Evolutionary conservation across 2,329 filamentous ascomycete genomes (phyloP).

Genomic region (Cryphonectria parasitica): DNA sequence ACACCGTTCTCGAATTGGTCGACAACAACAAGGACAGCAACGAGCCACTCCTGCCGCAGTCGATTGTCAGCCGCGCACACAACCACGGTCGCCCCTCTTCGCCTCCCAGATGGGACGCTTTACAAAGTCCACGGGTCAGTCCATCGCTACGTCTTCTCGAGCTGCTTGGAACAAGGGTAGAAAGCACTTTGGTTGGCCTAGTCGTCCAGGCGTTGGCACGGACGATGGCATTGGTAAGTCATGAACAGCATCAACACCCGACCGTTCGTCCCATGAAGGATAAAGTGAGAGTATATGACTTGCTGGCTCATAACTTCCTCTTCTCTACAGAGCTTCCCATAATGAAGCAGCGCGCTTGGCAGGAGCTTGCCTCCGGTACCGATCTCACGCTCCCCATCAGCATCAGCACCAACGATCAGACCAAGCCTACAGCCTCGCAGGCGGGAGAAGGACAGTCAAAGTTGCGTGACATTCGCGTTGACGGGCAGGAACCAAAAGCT

Average conservation of each 20-base stretch:
- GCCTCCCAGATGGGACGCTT: not conserved
- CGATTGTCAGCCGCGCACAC: not conserved
- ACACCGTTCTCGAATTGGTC: not conserved
- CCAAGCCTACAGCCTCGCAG: not conserved
- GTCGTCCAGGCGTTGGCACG: not conserved
- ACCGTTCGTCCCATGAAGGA: not conserved
- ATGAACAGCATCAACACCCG: not conserved
- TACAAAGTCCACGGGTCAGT: not conserved
- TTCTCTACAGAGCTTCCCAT: conserved; percentile 20
- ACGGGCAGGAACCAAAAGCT: not conserved
- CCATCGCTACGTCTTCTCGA: not conserved
- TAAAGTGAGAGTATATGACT: no score
- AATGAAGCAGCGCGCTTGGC: conserved; percentile 20
- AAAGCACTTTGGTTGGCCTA: not conserved
- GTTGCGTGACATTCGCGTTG: not conserved
- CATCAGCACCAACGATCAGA: not conserved
- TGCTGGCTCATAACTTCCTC: no score
- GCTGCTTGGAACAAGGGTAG: not conserved
- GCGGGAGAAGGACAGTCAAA: not conserved
- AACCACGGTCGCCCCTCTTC: not conserved
- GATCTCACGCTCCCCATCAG: not conserved
- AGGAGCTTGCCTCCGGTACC: conserved; percentile 20
- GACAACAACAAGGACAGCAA: not conserved
- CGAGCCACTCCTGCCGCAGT: not conserved
- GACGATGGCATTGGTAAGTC: not conserved